Evolutionary conservation across 192 early-diverging fungal genomes (phyloP).

Genomic region (Coemansia sp.): DNA sequence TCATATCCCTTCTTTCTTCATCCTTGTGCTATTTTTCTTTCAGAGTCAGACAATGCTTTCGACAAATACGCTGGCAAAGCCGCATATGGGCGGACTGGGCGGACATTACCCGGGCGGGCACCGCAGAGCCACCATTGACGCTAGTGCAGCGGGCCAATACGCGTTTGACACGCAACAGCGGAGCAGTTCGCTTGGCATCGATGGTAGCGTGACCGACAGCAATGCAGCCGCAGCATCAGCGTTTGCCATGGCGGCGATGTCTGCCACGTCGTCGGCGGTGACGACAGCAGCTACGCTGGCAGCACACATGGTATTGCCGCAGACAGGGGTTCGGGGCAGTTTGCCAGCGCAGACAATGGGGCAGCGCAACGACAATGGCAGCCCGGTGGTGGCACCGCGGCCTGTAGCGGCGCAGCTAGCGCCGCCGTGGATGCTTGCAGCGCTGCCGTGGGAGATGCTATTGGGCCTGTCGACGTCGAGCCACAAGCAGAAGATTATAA

Average conservation of each 20-base stretch:
- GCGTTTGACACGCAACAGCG: slow-evolving; percentile 12
- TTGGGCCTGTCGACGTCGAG: slow-evolving; percentile 28
- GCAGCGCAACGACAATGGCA: slow-evolving; percentile 14
- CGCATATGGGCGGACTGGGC: slow-evolving; percentile 8
- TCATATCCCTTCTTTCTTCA: slow-evolving; percentile 11
- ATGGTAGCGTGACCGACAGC: slow-evolving; percentile 5
- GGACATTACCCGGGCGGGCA: slow-evolving; percentile 8
- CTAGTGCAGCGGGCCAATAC: slow-evolving; percentile 4
- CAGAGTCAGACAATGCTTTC: slow-evolving; percentile 32
- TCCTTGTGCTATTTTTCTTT: background rate
- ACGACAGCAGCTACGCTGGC: slow-evolving; percentile 18
- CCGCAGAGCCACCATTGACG: slow-evolving; percentile 7
- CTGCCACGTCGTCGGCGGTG: slow-evolving; percentile 18
- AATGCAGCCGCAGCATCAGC: slow-evolving; percentile 24
- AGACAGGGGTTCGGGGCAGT: background rate
- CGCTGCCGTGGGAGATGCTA: slow-evolving; percentile 47
- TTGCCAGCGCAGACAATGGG: slow-evolving; percentile 21
- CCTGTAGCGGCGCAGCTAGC: slow-evolving; percentile 48
- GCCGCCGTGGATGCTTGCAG: slow-evolving; percentile 46
- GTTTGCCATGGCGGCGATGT: slow-evolving; percentile 35
- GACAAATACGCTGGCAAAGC: slow-evolving; percentile 33
- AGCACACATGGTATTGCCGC: slow-evolving; percentile 8
- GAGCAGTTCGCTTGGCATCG: slow-evolving; percentile 4
- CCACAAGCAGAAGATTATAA: slow-evolving; percentile 46
- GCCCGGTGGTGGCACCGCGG: slow-evolving; percentile 48